These are phyloP conservation scores for Paragyromitra xinjiangensis DNA, from an alignment of 495 filamentous ascomycete species.

Conservation along the genomic window DNA sequence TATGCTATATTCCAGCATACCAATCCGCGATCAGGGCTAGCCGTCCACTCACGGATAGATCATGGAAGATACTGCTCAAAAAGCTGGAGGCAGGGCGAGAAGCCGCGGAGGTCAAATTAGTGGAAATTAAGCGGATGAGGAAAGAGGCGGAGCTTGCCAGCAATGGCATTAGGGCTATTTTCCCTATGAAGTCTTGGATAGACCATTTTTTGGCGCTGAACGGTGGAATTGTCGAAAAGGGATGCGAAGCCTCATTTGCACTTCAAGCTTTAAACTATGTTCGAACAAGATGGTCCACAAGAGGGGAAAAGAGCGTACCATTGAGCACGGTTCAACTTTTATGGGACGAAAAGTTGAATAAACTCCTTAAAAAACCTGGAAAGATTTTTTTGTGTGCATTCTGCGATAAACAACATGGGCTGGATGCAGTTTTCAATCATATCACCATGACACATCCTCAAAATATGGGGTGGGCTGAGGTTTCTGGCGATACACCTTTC, in stretches of 20 bases:
- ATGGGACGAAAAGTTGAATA: constrained; percentile 25
- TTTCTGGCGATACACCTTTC: background rate
- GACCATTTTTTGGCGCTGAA: constrained; percentile 1
- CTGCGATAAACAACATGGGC: background rate
- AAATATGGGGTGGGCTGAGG: constrained; percentile 22
- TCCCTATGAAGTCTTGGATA: constrained; percentile 16
- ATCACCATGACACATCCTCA: constrained; percentile 4
- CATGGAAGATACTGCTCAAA: constrained; percentile 32
- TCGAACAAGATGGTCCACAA: constrained; percentile 9
- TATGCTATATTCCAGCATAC: constrained; percentile 25
- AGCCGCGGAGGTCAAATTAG: background rate
- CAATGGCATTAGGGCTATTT: background rate
- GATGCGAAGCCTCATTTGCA: constrained; percentile 27
- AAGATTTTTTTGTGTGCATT: constrained; percentile 24
- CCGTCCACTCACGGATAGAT: constrained; percentile 30
- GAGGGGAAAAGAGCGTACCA: background rate
- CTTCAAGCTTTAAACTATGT: constrained; percentile 14
- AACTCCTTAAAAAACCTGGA: background rate
- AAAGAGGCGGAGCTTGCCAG: background rate
- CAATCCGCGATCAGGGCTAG: constrained; percentile 7
- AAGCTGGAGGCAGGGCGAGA: constrained; percentile 24
- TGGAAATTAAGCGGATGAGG: background rate
- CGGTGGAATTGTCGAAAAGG: background rate
- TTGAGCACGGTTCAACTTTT: background rate
- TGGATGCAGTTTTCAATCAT: constrained; percentile 14